phyloP scores from a whole-genome alignment of 164 flowering plant species.

The Macadamia tetraphylla region DNA sequence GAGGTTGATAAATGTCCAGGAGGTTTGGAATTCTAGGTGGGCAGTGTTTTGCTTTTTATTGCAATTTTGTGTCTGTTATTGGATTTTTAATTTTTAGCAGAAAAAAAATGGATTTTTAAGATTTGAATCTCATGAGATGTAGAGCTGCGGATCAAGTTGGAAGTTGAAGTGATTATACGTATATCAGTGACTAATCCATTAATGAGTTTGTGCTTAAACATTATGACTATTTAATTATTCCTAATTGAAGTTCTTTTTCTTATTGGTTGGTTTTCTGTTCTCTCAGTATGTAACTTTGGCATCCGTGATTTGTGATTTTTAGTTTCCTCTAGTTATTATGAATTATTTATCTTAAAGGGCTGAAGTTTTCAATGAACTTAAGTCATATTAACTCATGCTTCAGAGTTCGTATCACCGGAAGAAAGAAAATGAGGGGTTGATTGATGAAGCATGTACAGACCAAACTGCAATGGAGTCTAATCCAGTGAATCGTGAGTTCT shows the following conservation, averaged over 20 bases:
- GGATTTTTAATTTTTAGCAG: neutral
- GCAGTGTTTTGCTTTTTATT: neutral
- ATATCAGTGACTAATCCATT: too few relatives aligned
- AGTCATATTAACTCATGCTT: slow-evolving; percentile 9
- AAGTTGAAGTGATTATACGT: neutral
- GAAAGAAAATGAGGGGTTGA: slow-evolving; percentile 25
- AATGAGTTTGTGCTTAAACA: too few relatives aligned
- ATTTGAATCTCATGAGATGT: too few relatives aligned
- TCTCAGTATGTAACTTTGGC: neutral
- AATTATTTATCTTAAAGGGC: neutral
- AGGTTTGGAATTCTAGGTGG: too few relatives aligned
- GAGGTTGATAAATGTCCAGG: neutral
- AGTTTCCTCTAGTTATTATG: neutral
- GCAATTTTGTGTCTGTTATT: neutral
- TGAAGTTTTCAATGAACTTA: neutral
- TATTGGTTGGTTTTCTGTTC: too few relatives aligned
- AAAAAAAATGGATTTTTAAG: too few relatives aligned
- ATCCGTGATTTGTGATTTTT: neutral
- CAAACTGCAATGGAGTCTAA: slow-evolving; percentile 23
- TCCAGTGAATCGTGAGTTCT: slow-evolving; percentile 26
- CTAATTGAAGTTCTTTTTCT: too few relatives aligned
- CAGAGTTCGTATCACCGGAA: slow-evolving; percentile 28
- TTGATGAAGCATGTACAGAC: slow-evolving; percentile 18
- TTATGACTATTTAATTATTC: too few relatives aligned
- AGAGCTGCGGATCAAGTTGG: neutral